Percentiles rank a stretch among this genome's conserved stretches.
phyloP scores from a whole-genome alignment of 768 basidiomycete genomes.

The Solioccasus polychromus region DNA sequence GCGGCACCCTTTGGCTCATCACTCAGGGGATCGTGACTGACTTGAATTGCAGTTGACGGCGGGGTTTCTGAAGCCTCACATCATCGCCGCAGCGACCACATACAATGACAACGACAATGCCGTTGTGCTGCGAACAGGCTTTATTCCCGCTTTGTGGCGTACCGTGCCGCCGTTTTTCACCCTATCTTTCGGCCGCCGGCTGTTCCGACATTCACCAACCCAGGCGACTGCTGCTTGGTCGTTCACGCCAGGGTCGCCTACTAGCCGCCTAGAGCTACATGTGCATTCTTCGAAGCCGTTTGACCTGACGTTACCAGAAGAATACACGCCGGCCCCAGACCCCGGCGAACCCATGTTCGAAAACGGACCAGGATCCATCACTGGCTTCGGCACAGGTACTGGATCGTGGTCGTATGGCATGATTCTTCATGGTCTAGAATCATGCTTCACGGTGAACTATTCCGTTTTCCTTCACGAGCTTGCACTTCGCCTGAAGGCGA shows the following conservation, averaged over 20 bases:
- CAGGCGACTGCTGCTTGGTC: slow-evolving; percentile 42
- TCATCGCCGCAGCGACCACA: slow-evolving; percentile 40
- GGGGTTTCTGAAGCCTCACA: slow-evolving; percentile 40
- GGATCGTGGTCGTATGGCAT: slow-evolving; percentile 50
- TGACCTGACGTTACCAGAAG: slow-evolving; percentile 29
- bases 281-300: slow-evolving; percentile 43
- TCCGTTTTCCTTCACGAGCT: slow-evolving; percentile 54
- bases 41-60: slow-evolving; percentile 36
- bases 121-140: slow-evolving; percentile 37
- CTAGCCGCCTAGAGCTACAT: slow-evolving; percentile 36
- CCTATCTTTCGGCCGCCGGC: slow-evolving; percentile 46
- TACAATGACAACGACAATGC: slow-evolving; percentile 51
- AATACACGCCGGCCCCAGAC: slow-evolving; percentile 21
- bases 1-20: slow-evolving; percentile 8
- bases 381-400: slow-evolving; percentile 47
- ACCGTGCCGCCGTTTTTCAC: slow-evolving; percentile 39
- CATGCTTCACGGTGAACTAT: slow-evolving; percentile 50
- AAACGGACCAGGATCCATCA: slow-evolving; percentile 43
- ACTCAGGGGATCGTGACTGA: slow-evolving; percentile 11
- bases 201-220: slow-evolving; percentile 48
- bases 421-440: slow-evolving; percentile 43
- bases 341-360: slow-evolving; percentile 20
- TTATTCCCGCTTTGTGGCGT: slow-evolving; percentile 33
- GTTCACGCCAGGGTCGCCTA: slow-evolving; percentile 20
- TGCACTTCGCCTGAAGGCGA: slow-evolving; percentile 48